These are phyloP conservation scores for Beverwykella pulmonaria DNA, from an alignment of 495 filamentous ascomycete genomes.

Conservation along the genomic window DNA sequence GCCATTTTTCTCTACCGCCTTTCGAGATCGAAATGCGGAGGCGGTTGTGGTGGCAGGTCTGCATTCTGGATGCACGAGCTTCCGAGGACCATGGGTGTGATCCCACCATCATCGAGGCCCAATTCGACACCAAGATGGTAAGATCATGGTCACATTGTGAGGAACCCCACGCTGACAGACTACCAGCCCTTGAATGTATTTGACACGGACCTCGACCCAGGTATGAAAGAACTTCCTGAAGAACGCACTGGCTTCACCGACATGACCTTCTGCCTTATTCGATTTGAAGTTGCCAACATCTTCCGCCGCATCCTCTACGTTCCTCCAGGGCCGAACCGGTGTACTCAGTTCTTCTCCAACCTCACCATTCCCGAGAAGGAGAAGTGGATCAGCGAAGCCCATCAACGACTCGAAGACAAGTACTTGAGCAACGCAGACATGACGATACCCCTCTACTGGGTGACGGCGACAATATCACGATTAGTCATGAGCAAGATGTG, in stretches of 20 bases:
- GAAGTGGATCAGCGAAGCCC: slow-evolving; percentile 63
- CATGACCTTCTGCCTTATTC: slow-evolving; percentile 73
- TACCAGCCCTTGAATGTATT: slow-evolving; percentile 63
- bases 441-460: slow-evolving; percentile 65
- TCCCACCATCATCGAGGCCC: slow-evolving; percentile 66
- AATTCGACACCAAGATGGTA: slow-evolving; percentile 63
- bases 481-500: slow-evolving; percentile 70
- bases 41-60: slow-evolving; percentile 82
- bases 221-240: slow-evolving; percentile 61
- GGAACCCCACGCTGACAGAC: neutral
- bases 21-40: slow-evolving; percentile 86
- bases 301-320: slow-evolving; percentile 49
- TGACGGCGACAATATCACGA: slow-evolving; percentile 68
- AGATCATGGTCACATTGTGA: neutral
- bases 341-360: slow-evolving; percentile 47
- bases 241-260: slow-evolving; percentile 65
- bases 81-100: slow-evolving; percentile 86
- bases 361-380: slow-evolving; percentile 59
- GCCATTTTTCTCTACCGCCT: slow-evolving; percentile 68
- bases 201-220: slow-evolving; percentile 71
- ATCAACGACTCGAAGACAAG: slow-evolving; percentile 64
- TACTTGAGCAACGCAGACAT: slow-evolving; percentile 67
- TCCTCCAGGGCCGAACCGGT: slow-evolving; percentile 45
- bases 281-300: slow-evolving; percentile 48
- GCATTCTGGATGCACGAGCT: slow-evolving; percentile 72